Percentiles rank a stretch among this genome's conserved stretches.
phyloP scores from a whole-genome alignment of 2,329 filamentous ascomycete species.

The Phaeosphaeriaceae sp. region DNA sequence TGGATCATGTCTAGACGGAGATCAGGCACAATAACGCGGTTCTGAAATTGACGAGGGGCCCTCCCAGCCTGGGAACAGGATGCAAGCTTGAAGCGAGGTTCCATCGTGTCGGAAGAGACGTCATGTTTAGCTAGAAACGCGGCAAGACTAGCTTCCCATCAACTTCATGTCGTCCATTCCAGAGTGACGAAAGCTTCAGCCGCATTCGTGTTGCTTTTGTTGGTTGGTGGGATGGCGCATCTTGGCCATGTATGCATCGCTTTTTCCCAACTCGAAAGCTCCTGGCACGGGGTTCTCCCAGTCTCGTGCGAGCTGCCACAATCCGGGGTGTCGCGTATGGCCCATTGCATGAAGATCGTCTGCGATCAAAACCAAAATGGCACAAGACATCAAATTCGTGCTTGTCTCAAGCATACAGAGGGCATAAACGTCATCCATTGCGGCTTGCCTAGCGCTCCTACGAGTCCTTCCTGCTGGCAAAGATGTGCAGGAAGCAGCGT shows the following conservation, averaged over 20 bases:
- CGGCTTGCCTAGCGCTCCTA: not conserved
- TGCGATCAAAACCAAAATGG: not conserved
- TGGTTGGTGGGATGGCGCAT: not conserved
- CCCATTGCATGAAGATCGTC: not conserved
- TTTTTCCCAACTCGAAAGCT: not conserved
- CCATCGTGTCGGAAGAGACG: slow-evolving; percentile 1
- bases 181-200: not conserved
- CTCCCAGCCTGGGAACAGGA: not conserved
- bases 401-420: not conserved
- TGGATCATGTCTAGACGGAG: slow-evolving; percentile 1
- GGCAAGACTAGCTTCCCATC: not conserved
- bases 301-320: not conserved
- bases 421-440: not conserved
- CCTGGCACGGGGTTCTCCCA: not conserved
- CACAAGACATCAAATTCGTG: not conserved
- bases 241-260: not conserved
- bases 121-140: not conserved
- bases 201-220: not conserved
- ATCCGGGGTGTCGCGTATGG: not conserved
- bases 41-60: not conserved
- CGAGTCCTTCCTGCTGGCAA: not conserved
- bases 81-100: not conserved
- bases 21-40: not conserved
- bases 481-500: not conserved
- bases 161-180: not conserved